These are phyloP conservation scores for Epicoccum nigrum DNA, from an alignment of 2,329 filamentous ascomycete genomes.

Conservation along the genomic window DNA sequence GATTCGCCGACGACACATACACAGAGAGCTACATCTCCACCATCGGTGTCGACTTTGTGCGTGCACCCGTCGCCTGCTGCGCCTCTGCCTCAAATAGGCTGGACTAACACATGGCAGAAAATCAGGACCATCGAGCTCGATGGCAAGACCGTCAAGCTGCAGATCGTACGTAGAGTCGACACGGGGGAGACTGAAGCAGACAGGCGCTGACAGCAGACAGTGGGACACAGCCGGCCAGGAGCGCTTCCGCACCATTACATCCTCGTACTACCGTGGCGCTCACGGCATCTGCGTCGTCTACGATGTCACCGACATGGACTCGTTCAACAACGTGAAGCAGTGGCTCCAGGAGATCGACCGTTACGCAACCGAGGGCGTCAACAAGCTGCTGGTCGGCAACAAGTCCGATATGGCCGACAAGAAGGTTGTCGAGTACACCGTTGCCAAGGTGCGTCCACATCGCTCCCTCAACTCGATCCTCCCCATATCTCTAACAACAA, in stretches of 20 bases:
- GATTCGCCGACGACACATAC: slow-evolving; percentile 91
- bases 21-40: slow-evolving; percentile 99
- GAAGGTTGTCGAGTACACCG: slow-evolving; percentile 99
- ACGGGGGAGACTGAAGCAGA: neutral
- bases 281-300: slow-evolving; percentile 99
- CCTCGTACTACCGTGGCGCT: slow-evolving; percentile 98
- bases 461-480: neutral
- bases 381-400: slow-evolving; percentile 99
- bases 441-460: slow-evolving; percentile 80
- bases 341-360: slow-evolving; percentile 99
- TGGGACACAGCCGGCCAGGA: slow-evolving; percentile 99
- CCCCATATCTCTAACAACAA: slow-evolving; percentile 22
- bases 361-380: slow-evolving; percentile 98
- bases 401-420: slow-evolving; percentile 99
- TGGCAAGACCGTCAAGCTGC: slow-evolving; percentile 99
- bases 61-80: slow-evolving; percentile 35
- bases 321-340: slow-evolving; percentile 99
- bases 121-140: slow-evolving; percentile 99
- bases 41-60: slow-evolving; percentile 91
- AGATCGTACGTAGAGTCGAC: slow-evolving; percentile 69
- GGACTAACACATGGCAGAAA: slow-evolving; percentile 69
- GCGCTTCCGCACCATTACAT: slow-evolving; percentile 99
- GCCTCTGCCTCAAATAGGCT: slow-evolving; percentile 18
- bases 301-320: slow-evolving; percentile 99
- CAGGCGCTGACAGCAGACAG: slow-evolving; percentile 57